A percentile compares a stretch with the other conserved stretches of the same genome.
Evolutionary conservation across 1,284 basidiomycete species (phyloP).

Genomic region (Kwoniella shivajii): DNA sequence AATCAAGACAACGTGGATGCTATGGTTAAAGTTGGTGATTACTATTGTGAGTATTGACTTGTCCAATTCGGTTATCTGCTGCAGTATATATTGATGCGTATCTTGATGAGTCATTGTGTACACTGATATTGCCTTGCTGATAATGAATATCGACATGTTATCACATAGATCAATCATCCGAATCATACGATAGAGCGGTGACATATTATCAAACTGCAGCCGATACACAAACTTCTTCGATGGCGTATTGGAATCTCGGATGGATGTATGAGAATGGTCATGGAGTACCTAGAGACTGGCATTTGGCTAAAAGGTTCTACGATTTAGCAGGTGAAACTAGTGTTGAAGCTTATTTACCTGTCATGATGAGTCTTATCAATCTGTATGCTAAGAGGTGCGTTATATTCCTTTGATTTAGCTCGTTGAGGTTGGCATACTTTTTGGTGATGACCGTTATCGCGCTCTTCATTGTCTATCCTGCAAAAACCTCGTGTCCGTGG

Average conservation of each 20-base stretch:
- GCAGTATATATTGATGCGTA: too few species aligned
- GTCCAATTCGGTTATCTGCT: too few species aligned
- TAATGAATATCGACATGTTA: neutral
- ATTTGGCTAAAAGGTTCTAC: slow-evolving; percentile 95
- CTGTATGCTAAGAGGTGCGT: slow-evolving; percentile 67
- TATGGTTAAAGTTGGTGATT: slow-evolving; percentile 93
- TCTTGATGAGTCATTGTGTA: neutral
- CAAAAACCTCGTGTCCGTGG: neutral
- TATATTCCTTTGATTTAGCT: too few species aligned
- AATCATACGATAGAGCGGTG: slow-evolving; percentile 79
- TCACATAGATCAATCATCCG: slow-evolving; percentile 12
- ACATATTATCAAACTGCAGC: slow-evolving; percentile 89
- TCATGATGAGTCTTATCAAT: slow-evolving; percentile 76
- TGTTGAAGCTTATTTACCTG: slow-evolving; percentile 81
- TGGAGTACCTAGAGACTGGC: slow-evolving; percentile 91
- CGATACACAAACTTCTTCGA: slow-evolving; percentile 83
- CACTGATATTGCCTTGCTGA: too few species aligned
- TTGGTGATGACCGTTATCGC: neutral
- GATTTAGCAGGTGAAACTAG: slow-evolving; percentile 86
- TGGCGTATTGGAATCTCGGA: slow-evolving; percentile 98
- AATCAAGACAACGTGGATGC: slow-evolving; percentile 93
- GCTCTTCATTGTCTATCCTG: neutral
- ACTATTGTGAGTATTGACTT: slow-evolving; percentile 66
- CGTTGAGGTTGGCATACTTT: too few species aligned
- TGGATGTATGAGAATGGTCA: slow-evolving; percentile 99